Conservation (phyloP, 306 rosid species). For the Betula pendula region DNA sequence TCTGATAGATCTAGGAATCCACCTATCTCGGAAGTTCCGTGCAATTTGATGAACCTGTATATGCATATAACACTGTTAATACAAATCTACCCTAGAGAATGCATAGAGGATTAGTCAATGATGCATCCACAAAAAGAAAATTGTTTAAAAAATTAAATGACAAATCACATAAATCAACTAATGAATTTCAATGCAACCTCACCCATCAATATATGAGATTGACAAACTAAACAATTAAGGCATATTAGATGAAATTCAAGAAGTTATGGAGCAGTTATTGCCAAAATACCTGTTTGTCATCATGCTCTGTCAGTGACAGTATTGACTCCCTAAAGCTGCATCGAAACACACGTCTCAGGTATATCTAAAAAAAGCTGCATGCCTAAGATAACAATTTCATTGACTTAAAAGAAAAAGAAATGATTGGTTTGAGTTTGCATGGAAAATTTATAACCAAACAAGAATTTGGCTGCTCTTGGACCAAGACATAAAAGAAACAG, state of each 20-base stretch:
- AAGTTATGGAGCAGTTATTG: neutral
- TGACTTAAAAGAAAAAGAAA: conserved; percentile 5
- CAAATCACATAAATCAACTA: conserved; percentile 7
- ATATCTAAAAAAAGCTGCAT: conserved; percentile 20
- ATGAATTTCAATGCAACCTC: neutral
- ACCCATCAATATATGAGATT: neutral
- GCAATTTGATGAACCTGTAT: conserved; percentile 97
- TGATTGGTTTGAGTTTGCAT: conserved; percentile 14
- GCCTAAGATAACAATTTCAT: conserved; percentile 20
- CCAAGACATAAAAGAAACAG: conserved; percentile 10
- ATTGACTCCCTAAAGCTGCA: conserved; percentile 91
- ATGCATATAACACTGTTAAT: conserved; percentile 25
- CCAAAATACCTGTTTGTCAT: conserved; percentile 82
- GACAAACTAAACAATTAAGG: neutral
- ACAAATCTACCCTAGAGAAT: conserved; percentile 14
- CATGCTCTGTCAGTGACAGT: conserved; percentile 91
- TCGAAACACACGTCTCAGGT: conserved; percentile 34
- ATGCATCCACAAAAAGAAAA: neutral
- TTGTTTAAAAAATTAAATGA: neutral
- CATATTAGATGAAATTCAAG: neutral
- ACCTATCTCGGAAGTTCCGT: conserved; percentile 89
- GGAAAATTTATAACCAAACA: neutral
- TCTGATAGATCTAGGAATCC: conserved; percentile 70
- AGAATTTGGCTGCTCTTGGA: conserved; percentile 1
- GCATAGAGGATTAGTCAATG: neutral